phyloP scores from a whole-genome alignment of 768 basidiomycete genomes.

The Symmetrospora coprosmae region DNA sequence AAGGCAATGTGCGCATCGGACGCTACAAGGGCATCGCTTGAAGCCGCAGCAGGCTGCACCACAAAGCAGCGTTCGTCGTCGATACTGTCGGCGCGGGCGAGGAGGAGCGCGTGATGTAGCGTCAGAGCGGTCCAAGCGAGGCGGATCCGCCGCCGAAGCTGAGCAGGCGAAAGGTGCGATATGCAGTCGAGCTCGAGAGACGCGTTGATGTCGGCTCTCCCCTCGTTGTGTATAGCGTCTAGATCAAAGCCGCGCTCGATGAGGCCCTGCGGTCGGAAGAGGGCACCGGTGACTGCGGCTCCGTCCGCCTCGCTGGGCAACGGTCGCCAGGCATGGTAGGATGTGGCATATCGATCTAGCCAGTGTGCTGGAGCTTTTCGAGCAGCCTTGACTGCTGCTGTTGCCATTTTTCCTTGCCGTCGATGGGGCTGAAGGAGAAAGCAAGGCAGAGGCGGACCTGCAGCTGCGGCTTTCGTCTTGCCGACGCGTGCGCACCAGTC shows the following conservation, averaged over 20 bases:
- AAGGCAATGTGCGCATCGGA: background rate
- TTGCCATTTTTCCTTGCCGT: no score
- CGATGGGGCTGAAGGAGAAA: no score
- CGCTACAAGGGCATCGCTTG: background rate
- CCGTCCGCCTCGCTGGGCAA: no score
- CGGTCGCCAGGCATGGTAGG: slow-evolving; percentile 4
- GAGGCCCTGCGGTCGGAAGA: background rate
- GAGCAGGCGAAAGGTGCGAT: background rate
- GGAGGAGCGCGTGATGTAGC: background rate
- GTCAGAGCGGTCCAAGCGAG: slow-evolving; percentile 4
- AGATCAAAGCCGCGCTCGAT: slow-evolving; percentile 9
- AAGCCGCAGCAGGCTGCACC: background rate
- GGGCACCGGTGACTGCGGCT: no score
- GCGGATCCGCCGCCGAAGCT: background rate
- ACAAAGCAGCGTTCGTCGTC: background rate
- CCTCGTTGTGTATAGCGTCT: background rate
- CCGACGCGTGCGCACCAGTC: no score
- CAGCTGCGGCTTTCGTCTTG: no score
- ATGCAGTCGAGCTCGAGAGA: background rate
- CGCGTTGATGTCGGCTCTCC: slow-evolving; percentile 13
- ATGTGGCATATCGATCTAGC: slow-evolving; percentile 1
- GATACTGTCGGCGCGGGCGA: background rate
- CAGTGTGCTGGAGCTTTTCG: background rate
- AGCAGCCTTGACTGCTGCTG: no score
- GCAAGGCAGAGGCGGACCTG: no score